Base-by-base conservation (phyloP, 805 yeast species). In the Saturnispora sanitii region DNA sequence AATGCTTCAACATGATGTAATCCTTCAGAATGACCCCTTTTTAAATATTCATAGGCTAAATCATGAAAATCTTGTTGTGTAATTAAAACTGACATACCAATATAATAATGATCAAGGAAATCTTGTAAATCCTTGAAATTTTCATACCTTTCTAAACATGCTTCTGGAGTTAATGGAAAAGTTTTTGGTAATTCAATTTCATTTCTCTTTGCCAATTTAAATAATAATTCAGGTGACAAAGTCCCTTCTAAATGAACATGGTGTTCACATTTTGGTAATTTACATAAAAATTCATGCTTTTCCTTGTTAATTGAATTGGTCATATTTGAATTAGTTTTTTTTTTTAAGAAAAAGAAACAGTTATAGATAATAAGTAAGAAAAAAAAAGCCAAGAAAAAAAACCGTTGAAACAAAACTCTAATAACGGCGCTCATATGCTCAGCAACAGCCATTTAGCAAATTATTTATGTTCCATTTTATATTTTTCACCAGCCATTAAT, bases 161-260 rank as follows among this genome's bases (percentile, higher is more conserved):
- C 80, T 46, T 71, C 79, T 5, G 71, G 70, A 1, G 77, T 60
- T 36, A 65, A 61, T 30, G 92, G 90, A 61, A 79, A 81, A 20
- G 60, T 62, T 2, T 57, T 69, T 15, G 95, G 94, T 28, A 84
- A 62, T 16, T 55, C 43, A 42, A 83, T 68, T 27, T 62, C 58
- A 62, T 82, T 82, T 62, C 84, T 72, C 52, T 70, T 62, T 0
- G 90, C 87, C 42, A 83, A 64, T 39, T 75, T 72, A 60, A 82
- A 80, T 44, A 83, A 64, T 28, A 82, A 67, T 37, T 74, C 73
- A n/a, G 94, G 92, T 46, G 79, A 82, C 42, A 83, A 59, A 31
- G 94, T 82, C 26, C 94, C 94, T 64, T 83, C 94, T 34, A 84
- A 58, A 60, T 84, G 94, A 45, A 83, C 73, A 56, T 84, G 94